Evolutionary conservation across 768 basidiomycete genomes (phyloP).

Genomic region (Pleurotus pulmonarius): DNA sequence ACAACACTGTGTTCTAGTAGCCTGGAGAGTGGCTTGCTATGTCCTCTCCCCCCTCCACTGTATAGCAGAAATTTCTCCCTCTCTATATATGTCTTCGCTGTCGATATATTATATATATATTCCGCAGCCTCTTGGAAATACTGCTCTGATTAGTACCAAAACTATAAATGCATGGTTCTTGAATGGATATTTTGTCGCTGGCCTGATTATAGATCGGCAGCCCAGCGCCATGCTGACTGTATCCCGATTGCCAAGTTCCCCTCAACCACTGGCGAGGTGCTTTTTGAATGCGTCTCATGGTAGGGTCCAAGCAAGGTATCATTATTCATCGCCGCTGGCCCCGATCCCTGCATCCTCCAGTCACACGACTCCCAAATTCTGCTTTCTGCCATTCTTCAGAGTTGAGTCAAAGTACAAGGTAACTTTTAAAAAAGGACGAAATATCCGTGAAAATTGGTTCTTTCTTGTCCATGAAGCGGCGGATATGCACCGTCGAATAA

Average conservation of each 20-base stretch:
- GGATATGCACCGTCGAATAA: not conserved
- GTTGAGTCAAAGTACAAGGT: no score
- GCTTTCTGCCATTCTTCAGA: no score
- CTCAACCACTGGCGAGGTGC: no score
- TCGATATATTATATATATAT: constrained; percentile 28
- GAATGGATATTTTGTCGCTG: not conserved
- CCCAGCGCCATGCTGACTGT: no score
- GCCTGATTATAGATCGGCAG: no score
- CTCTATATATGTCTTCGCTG: constrained; percentile 13
- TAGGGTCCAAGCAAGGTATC: no score
- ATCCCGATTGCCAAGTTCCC: no score
- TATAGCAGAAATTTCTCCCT: constrained; percentile 54
- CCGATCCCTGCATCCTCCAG: no score
- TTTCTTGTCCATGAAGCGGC: not conserved
- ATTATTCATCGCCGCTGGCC: no score
- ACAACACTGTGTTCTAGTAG: constrained; percentile 34
- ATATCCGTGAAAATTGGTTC: not conserved
- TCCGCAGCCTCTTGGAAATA: constrained; percentile 26
- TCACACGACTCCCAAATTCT: no score
- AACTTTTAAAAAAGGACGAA: no score
- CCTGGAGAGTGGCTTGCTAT: not conserved
- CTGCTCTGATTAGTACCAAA: not conserved
- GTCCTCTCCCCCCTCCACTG: constrained; percentile 47
- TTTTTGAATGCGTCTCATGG: no score
- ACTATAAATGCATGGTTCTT: not conserved